These are phyloP conservation scores for Yamadazyma atlantica DNA, from an alignment of 1,139 yeast species.

Conservation along the genomic window DNA sequence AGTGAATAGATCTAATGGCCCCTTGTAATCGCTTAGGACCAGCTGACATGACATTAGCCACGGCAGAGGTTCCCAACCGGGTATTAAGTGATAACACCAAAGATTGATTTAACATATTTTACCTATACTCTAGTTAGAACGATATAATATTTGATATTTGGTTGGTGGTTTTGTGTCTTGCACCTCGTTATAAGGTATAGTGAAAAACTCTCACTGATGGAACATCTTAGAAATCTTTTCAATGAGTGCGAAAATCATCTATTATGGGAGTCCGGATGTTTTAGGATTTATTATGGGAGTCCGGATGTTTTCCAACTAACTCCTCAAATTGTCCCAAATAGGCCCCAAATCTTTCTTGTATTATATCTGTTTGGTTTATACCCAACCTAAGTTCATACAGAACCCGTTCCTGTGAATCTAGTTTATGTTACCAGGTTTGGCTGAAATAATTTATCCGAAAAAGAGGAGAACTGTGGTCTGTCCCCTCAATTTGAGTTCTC, in stretches of 20 bases:
- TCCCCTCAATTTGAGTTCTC: conserved; percentile 3
- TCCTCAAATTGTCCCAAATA: too few relatives aligned
- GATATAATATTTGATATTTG: background rate
- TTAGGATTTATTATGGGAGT: background rate
- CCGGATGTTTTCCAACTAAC: conserved; percentile 1
- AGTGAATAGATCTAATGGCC: background rate
- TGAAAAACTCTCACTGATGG: background rate
- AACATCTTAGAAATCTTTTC: background rate
- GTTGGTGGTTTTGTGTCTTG: background rate
- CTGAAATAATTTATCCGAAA: conserved; percentile 1
- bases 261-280: background rate
- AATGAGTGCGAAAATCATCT: background rate
- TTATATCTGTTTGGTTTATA: too few relatives aligned
- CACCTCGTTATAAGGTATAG: background rate
- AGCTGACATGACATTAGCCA: background rate
- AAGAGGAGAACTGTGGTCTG: background rate
- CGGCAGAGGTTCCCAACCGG: background rate
- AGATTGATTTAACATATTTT: conserved; percentile 1
- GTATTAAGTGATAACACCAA: background rate
- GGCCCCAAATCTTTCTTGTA: too few relatives aligned
- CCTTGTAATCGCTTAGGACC: background rate
- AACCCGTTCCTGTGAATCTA: background rate
- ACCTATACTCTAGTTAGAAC: background rate
- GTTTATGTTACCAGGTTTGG: background rate
- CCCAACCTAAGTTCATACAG: background rate